phyloP scores from a whole-genome alignment of 2,329 filamentous ascomycete species.

The Aureobasidium lini region DNA sequence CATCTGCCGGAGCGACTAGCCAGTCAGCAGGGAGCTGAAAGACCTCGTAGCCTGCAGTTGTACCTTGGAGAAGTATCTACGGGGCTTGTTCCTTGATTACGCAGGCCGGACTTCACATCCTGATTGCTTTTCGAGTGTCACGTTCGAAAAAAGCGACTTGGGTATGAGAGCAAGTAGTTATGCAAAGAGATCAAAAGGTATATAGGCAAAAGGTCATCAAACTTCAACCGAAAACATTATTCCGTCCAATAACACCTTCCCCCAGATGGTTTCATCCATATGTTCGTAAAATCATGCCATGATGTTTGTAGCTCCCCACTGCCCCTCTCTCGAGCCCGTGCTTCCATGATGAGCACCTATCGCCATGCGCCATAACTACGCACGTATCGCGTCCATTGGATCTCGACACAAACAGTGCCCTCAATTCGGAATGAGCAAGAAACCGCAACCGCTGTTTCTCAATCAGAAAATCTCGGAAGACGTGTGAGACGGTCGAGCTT shows the following conservation, averaged over 20 bases:
- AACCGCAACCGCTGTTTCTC: not conserved
- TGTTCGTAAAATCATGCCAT: slow-evolving; percentile 8
- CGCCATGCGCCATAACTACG: not conserved
- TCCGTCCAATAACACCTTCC: not conserved
- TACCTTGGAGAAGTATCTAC: not conserved
- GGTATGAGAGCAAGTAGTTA: not conserved
- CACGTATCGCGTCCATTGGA: not conserved
- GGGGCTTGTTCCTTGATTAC: not conserved
- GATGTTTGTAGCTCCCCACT: not conserved
- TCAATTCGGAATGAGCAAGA: not conserved
- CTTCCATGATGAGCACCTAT: not conserved
- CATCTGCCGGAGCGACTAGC: not conserved
- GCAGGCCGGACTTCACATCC: not conserved
- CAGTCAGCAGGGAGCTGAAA: not conserved
- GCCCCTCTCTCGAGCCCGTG: not conserved
- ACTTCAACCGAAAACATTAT: not conserved
- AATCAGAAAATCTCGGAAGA: not conserved
- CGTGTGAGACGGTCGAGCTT: slow-evolving; percentile 38
- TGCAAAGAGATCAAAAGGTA: not conserved
- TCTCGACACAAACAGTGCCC: not conserved
- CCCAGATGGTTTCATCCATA: not conserved
- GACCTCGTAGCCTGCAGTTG: not conserved
- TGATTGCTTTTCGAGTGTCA: not conserved
- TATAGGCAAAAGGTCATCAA: not conserved
- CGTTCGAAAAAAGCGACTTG: not conserved